Evolutionary conservation across 441 rosid species (phyloP).

Genomic region (Arabidopsis lyrata): DNA sequence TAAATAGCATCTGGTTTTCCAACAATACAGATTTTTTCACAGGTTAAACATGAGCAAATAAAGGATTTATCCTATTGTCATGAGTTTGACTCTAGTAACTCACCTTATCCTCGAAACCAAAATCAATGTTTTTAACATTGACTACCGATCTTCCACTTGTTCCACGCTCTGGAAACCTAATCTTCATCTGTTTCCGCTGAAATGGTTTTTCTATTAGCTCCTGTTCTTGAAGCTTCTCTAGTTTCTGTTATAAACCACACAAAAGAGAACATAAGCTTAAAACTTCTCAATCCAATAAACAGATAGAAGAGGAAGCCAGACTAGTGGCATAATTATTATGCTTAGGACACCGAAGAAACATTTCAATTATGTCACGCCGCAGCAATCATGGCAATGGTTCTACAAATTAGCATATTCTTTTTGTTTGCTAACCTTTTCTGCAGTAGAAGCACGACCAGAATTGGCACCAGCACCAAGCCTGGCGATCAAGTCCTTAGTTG

Average conservation of each 20-base stretch:
- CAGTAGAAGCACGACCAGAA: constrained; percentile 96
- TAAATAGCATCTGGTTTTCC: constrained; percentile 65
- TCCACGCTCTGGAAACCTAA: constrained; percentile 95
- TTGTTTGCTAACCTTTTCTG: constrained; percentile 72
- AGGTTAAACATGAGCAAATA: constrained; percentile 15
- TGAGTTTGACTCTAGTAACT: constrained; percentile 31
- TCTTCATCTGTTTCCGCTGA: constrained; percentile 89
- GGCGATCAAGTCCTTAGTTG: constrained; percentile 71
- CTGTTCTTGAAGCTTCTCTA: constrained; percentile 84
- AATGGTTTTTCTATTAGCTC: constrained; percentile 93
- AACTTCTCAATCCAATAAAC: neutral
- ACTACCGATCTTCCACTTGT: constrained; percentile 83
- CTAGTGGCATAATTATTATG: neutral
- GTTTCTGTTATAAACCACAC: constrained; percentile 58
- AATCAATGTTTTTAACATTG: constrained; percentile 67
- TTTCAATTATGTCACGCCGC: neutral
- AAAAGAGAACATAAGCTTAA: constrained; percentile 17
- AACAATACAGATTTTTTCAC: constrained; percentile 22
- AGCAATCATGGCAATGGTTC: constrained; percentile 1
- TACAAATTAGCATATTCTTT: neutral
- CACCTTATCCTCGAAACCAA: constrained; percentile 83
- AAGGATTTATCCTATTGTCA: constrained; percentile 7
- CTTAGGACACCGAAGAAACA: neutral
- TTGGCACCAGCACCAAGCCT: constrained; percentile 85
- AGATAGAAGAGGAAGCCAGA: neutral